Base-by-base conservation (phyloP, 1,284 basidiomycete genomes). In the Neonothopanus nambi region DNA sequence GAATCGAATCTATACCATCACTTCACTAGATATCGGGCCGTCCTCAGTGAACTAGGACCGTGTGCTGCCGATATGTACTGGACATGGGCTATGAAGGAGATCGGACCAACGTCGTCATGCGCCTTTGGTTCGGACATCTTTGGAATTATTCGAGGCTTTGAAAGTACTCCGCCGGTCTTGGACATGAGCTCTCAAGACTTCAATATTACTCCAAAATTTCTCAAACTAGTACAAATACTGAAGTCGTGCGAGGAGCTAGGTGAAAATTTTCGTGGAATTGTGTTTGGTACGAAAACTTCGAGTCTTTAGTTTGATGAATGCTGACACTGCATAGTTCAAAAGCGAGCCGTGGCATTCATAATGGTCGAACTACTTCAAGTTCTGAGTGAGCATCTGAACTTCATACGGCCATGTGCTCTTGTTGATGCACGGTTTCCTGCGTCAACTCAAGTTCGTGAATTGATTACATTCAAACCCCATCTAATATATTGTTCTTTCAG, bases 11-110 rank as follows among this genome's bases (percentile, higher is more conserved):
- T 64, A 79, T 40, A 28, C 5, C 40, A 35, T 43, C 30, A 36
- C 20, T 40, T 79, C 80, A 61, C 70, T 64, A 43, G 70, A 74
- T 40, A 84, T 12, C 72, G 71, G 28, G 65, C 70, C 56, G 74
- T 75, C 18, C 64, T 79, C 33, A 61, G 66, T 21, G 79, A 86
- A 61, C 63, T 89, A 38, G 87, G 87, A 6, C 59, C 75, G 24
- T 88, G 81, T 58, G 86, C 83, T 46, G 76, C 80, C 41, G 84
- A 89, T 60, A 67, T 87, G 37, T 70, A 84, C 50, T 89, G 85
- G 86, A 75, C 80, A 57, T 74, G 74, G 39, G 75, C 76, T 18
- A 61, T 79, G 47, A 75, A 73, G 51, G 71, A 72, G 7, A 68
- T 72, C 39, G 74, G 75, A 52, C 49, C 60, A 4, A 60, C 64